Evolutionary conservation across 768 basidiomycete species (phyloP), one percentile per base, ranked within the genome.

Genomic region (Termitomyces sp.): DNA sequence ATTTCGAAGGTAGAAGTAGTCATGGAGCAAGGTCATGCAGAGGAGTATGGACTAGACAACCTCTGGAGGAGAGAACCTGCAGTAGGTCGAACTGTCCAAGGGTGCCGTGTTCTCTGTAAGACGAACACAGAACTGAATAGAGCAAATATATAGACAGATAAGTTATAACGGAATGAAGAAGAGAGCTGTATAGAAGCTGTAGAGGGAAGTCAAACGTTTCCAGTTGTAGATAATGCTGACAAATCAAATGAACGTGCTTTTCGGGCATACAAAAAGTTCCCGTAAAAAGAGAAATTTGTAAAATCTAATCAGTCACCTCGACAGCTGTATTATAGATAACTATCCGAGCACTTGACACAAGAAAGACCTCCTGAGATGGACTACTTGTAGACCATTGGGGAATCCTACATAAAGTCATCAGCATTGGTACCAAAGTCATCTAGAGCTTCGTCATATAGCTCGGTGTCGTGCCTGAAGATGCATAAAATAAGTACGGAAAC

Each of bases 381-480:
- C 49, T 6, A n/a, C 38, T 9, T 55, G 32, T 51, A 58, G 51
- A 54, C 23, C 14, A 28, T 6, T 28, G 3, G 26, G 16, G 18
- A 30, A 60, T 63, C 70, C 80, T 89, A 96, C 95, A 96, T 97
- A 80, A 96, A 96, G 70, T 96, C 95, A 66, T 88, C 88, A 55
- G 79, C 74, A 57, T 81, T 78, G 62, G 75, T 79, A 49, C 88
- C 89, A 68, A 92, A 91, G 73, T 97, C 95, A 71, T 97, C 95
- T 68, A 97, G 74, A 16, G 87, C 84, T 74, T 97, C 95, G 14
- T 95, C 93, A 66, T 98, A 98, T 10, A 81, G 69, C 41, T 73
- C 79, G 2, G 90, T 93, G 73, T 96, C 95, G 57, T 90, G 70
- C 72, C 92, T 94, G 65, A 10, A 55, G 7, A 49, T 56, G 58